Evolutionary conservation across 2,329 filamentous ascomycete species (phyloP).

Genomic region (Penicillium sp.): DNA sequence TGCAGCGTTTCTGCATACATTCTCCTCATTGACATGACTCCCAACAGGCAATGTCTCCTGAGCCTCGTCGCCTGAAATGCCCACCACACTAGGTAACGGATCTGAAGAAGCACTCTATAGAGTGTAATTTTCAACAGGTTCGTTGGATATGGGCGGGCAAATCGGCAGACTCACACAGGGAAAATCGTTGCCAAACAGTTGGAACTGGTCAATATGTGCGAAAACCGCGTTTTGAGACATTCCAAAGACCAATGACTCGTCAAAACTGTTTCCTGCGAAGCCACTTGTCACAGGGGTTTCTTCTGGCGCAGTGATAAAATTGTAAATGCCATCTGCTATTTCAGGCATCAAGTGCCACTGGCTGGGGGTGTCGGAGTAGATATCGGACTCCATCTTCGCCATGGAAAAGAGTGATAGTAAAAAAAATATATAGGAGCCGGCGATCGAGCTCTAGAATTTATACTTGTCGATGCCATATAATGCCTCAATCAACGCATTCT

Average conservation of each 20-base stretch:
- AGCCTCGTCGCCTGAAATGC: neutral
- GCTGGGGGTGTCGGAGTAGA: neutral
- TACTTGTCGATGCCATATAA: neutral
- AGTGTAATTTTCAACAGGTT: constrained; percentile 1
- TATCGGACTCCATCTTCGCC: constrained; percentile 3
- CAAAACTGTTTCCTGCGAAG: neutral
- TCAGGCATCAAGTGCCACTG: neutral
- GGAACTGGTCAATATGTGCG: neutral
- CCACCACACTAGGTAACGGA: constrained; percentile 1
- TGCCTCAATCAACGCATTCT: neutral
- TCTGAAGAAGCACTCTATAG: constrained; percentile 4
- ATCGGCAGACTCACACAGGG: neutral
- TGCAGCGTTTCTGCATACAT: constrained; percentile 7
- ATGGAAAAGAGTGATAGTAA: neutral
- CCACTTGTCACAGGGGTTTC: neutral
- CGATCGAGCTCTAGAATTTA: neutral
- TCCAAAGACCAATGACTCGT: neutral
- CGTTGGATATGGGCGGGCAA: neutral
- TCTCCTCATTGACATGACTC: neutral
- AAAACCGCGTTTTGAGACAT: neutral
- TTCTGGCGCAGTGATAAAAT: neutral
- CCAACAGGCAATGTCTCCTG: constrained; percentile 1
- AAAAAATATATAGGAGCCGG: neutral
- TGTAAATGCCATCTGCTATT: neutral
- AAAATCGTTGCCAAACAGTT: neutral